Evolutionary conservation across 805 yeast genomes (phyloP), one percentile per base, ranked within the genome.

Genomic region (Schwanniomyces occidentalis): DNA sequence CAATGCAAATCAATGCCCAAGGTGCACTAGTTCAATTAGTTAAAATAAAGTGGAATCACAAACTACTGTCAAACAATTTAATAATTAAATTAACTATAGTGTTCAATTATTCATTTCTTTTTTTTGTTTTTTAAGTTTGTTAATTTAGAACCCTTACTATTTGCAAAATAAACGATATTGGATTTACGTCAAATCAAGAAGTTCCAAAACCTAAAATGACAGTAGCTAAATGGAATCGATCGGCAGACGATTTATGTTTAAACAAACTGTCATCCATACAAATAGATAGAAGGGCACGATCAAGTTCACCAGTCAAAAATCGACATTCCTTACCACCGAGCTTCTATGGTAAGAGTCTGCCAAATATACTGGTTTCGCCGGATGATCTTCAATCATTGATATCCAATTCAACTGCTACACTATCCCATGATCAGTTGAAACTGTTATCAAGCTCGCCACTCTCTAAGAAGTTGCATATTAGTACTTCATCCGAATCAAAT

Each of bases 391-490:
- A 42, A 30, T 48, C 66, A 6, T 45, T 56, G 9, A 43, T 55
- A 4, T 47, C 64, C 16, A 39, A 42, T 8, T 48, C 58, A n/a
- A 31, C 39, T 8, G 24, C 49, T 17, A 33, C 20, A 17, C 29
- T 49, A 8, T 35, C 58, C 1, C 49, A 45, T 9, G 58, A 52
- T 8, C 57, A 58, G 34, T 41, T 63, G 24, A 48, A 44, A 25
- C 38, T 38, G 30, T 47, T 67, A 16, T 56, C 71, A 5, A 49
- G 54, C 7, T 61, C 69, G 6, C 71, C 71, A 2, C 34, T 61
- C 2, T 57, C 70, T 2, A 61, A 54, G 19, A 56, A 56, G 22
- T 49, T 69, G 17, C 73, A 68, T 45, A 56, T 68, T 19, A n/a
- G n/a, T n/a, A n/a, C n/a, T n/a, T 42, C 52, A 14, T 34, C 44